These are phyloP conservation scores for Eimeria mitis DNA, from an alignment of 169 alveolate species.

Conservation along the genomic window DNA sequence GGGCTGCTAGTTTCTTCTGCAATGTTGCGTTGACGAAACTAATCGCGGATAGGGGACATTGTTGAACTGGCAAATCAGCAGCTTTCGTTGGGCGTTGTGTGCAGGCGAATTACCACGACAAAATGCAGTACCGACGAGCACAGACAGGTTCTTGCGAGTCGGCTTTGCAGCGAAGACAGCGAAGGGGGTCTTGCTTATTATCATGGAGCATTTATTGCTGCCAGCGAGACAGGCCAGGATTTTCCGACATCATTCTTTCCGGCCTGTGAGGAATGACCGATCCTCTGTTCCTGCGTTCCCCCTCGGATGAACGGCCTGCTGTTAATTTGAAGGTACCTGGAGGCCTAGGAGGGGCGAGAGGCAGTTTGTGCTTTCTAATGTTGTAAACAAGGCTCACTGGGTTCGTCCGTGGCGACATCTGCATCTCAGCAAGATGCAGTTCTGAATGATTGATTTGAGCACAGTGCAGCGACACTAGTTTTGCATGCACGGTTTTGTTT, in stretches of 20 bases:
- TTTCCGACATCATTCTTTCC: neutral
- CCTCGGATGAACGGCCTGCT: neutral
- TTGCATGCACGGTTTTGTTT: neutral
- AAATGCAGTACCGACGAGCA: neutral
- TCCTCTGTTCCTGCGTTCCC: neutral
- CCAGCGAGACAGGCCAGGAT: neutral
- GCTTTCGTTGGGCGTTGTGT: neutral
- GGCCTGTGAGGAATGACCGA: neutral
- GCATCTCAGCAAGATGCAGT: neutral
- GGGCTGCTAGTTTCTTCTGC: too few relatives aligned
- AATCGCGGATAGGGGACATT: neutral
- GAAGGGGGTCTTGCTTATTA: neutral
- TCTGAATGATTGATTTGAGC: neutral
- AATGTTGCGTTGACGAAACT: neutral
- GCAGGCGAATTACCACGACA: slow-evolving; percentile 11
- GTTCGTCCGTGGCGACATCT: neutral
- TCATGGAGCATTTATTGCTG: neutral
- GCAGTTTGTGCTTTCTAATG: neutral
- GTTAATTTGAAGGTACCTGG: neutral
- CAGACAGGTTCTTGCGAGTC: slow-evolving; percentile 15
- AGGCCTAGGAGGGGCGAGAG: neutral
- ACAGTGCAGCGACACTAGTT: neutral
- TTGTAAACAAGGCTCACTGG: neutral
- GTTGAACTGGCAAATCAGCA: neutral
- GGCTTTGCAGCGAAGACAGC: neutral